Percentiles rank a stretch among this genome's conserved stretches.
Conservation (phyloP, 805 yeast genomes). For the Monosporozyma servazzii region DNA sequence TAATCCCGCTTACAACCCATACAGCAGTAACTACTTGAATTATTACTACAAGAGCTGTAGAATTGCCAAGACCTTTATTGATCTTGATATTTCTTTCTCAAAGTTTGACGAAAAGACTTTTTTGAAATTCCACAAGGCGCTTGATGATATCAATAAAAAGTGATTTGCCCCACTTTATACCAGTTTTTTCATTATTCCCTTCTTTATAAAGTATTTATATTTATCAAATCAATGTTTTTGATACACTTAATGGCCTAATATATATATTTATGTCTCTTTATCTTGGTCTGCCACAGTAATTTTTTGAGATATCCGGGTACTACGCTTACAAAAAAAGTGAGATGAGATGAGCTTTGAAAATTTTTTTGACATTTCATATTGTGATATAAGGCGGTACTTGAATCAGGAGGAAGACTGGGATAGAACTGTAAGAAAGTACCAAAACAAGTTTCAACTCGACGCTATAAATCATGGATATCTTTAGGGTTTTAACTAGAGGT, state of each 20-base stretch:
- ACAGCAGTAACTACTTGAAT: constrained; percentile 35
- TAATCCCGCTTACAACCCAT: constrained; percentile 23
- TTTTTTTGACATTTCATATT: background rate
- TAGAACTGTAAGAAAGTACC: background rate
- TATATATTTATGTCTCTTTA: background rate
- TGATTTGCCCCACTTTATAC: background rate
- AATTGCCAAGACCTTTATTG: constrained; percentile 51
- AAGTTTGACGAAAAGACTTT: constrained; percentile 45
- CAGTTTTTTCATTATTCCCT: too few species aligned
- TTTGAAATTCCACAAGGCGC: constrained; percentile 25
- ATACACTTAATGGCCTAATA: background rate
- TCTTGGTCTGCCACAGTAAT: background rate
- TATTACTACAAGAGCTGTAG: constrained; percentile 50
- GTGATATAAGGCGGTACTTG: background rate
- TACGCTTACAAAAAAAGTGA: background rate
- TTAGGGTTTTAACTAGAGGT: constrained; percentile 76
- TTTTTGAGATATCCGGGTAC: background rate
- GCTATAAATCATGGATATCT: constrained; percentile 65
- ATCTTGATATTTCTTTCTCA: constrained; percentile 52
- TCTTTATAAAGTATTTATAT: too few species aligned
- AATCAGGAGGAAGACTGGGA: background rate
- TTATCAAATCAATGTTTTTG: background rate
- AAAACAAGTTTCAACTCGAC: background rate
- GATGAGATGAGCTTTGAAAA: constrained; percentile 7
- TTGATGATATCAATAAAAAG: background rate